Percentiles rank a stretch among this genome's conserved stretches.
Evolutionary conservation across 345 rosid genomes (phyloP).

Genomic region (Pistacia integerrima): DNA sequence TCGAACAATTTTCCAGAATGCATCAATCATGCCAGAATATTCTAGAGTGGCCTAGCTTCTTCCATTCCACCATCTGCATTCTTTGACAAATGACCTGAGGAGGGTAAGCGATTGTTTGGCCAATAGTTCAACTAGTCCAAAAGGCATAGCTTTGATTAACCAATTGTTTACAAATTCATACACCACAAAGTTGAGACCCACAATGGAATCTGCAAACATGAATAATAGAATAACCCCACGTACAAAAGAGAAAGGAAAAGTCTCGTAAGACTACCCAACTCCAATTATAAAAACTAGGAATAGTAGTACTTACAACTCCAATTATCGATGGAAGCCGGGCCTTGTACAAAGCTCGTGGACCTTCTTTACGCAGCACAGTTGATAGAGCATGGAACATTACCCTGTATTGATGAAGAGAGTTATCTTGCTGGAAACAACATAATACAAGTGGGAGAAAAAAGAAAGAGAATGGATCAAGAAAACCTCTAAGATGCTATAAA

Average conservation of each 20-base stretch:
- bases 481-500: no score
- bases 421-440: no score
- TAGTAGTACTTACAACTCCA: slow-evolving; percentile 82
- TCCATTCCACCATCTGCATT: slow-evolving; percentile 99
- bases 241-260: slow-evolving; percentile 5
- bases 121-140: slow-evolving; percentile 82
- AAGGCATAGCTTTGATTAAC: slow-evolving; percentile 63
- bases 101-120: slow-evolving; percentile 96
- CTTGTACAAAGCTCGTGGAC: slow-evolving; percentile 90
- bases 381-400: slow-evolving; percentile 23
- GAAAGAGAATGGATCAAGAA: no score
- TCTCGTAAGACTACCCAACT: background rate
- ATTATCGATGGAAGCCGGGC: slow-evolving; percentile 99
- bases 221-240: slow-evolving; percentile 10
- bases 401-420: no score
- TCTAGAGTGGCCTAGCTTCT: slow-evolving; percentile 53
- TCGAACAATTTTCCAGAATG: slow-evolving; percentile 85
- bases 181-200: slow-evolving; percentile 97
- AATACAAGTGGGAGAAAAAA: no score
- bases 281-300: background rate
- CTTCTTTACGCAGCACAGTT: slow-evolving; percentile 90
- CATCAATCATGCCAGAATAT: slow-evolving; percentile 88
- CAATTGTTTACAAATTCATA: slow-evolving; percentile 93
- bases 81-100: slow-evolving; percentile 95
- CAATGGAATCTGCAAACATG: slow-evolving; percentile 75